phyloP scores from a whole-genome alignment of 2,329 filamentous ascomycete genomes.

The Fusarium scirpi region DNA sequence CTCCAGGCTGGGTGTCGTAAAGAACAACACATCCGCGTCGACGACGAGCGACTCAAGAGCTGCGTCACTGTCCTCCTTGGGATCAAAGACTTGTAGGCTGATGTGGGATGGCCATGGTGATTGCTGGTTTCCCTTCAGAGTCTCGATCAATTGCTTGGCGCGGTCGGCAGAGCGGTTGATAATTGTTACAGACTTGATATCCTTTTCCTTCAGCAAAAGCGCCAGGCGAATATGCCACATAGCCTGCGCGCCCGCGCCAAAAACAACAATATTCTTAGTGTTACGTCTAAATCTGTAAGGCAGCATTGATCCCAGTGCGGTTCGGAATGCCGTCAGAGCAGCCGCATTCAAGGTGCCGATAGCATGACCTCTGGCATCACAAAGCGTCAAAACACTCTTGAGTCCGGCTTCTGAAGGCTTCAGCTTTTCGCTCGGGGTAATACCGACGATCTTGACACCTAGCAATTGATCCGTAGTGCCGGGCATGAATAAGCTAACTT shows the following conservation, averaged over 20 bases:
- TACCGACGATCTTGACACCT: conserved; percentile 72
- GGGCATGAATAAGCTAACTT: conserved; percentile 75
- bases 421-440: conserved; percentile 38
- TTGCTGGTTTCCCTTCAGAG: conserved; percentile 17
- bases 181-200: conserved; percentile 48
- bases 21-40: conserved; percentile 49
- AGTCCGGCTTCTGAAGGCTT: conserved; percentile 44
- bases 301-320: conserved; percentile 72
- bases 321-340: conserved; percentile 77
- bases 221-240: conserved; percentile 79
- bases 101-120: conserved; percentile 35
- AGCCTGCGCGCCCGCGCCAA: conserved; percentile 78
- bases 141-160: conserved; percentile 39
- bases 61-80: conserved; percentile 10
- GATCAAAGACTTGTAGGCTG: conserved; percentile 27
- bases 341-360: conserved; percentile 74
- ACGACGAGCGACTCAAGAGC: conserved; percentile 37
- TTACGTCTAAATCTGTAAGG: conserved; percentile 58
- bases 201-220: conserved; percentile 60
- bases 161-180: conserved; percentile 50
- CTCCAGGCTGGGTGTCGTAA: conserved; percentile 48
- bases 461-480: conserved; percentile 69
- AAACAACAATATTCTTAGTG: conserved; percentile 68
- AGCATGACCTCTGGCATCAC: conserved; percentile 68
- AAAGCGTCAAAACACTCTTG: conserved; percentile 66